Evolutionary conservation across 345 rosid genomes (phyloP).

Genomic region (Arabidopsis suecica): DNA sequence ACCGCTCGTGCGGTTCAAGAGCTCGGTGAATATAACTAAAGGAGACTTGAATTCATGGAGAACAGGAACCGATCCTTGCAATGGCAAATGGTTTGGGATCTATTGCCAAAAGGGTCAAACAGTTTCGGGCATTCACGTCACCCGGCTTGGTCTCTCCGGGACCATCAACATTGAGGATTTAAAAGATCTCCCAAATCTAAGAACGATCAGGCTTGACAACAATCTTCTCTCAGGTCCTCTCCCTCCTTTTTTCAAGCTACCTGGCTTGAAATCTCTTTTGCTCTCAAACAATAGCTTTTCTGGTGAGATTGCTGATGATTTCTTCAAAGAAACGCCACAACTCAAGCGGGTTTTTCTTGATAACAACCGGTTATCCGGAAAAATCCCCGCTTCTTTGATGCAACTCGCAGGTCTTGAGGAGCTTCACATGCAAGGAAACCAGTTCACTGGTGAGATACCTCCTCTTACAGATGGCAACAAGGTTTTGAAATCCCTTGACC

Average conservation of each 20-base stretch:
- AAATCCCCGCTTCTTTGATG: conserved; percentile 58
- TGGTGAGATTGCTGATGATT: conserved; percentile 61
- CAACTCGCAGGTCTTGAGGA: conserved; percentile 55
- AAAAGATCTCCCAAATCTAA: conserved; percentile 46
- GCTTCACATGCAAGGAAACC: conserved; percentile 73
- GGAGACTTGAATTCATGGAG: conserved; percentile 64
- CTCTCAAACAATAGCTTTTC: conserved; percentile 63
- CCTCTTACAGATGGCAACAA: conserved; percentile 41
- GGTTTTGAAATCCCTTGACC: conserved; percentile 48
- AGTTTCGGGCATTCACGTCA: conserved; percentile 65
- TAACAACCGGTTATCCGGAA: conserved; percentile 60
- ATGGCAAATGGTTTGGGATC: conserved; percentile 64
- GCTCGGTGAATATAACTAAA: conserved; percentile 40
- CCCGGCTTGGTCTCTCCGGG: conserved; percentile 63
- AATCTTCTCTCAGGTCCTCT: conserved; percentile 65
- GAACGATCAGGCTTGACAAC: conserved; percentile 60
- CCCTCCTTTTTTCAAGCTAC: conserved; percentile 66
- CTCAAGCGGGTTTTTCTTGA: conserved; percentile 68
- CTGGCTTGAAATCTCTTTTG: conserved; percentile 52
- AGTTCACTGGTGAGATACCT: conserved; percentile 73
- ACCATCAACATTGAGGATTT: conserved; percentile 55
- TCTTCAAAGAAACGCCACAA: conserved; percentile 53
- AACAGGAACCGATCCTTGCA: conserved; percentile 61
- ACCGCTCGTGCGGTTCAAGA: conserved; percentile 45
- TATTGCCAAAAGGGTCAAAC: conserved; percentile 50